phyloP scores from a whole-genome alignment of 345 rosid species.

The Salix arbutifolia region DNA sequence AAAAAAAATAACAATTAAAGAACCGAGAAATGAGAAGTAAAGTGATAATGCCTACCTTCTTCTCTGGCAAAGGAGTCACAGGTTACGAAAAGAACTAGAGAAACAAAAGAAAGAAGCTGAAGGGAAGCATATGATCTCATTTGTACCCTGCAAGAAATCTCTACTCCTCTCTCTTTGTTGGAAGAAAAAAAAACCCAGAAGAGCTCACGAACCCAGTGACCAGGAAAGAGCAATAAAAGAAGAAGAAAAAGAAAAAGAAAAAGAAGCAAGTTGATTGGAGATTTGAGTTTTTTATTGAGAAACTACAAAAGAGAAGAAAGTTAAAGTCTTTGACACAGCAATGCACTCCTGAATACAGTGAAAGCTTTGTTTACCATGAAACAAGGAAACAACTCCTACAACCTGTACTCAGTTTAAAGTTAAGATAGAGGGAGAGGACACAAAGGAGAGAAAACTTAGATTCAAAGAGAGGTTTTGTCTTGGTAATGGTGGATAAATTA shows the following conservation, averaged over 20 bases:
- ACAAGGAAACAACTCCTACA: constrained; percentile 8
- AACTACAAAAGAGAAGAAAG: constrained; percentile 11
- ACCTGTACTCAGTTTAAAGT: constrained; percentile 3
- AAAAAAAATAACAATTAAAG: neutral
- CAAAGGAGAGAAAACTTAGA: constrained; percentile 41
- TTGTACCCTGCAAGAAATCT: constrained; percentile 23
- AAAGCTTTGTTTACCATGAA: constrained; percentile 3
- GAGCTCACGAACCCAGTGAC: constrained; percentile 30
- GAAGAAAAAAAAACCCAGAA: constrained; percentile 18
- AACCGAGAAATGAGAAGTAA: constrained; percentile 52
- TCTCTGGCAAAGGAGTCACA: constrained; percentile 49
- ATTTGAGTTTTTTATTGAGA: constrained; percentile 6
- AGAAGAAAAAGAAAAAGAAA: constrained; percentile 8
- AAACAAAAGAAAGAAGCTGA: constrained; percentile 40
- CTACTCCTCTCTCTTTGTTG: constrained; percentile 13
- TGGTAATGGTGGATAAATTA: neutral
- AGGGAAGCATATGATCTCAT: constrained; percentile 39
- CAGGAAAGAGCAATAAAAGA: neutral
- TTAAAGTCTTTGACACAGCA: constrained; percentile 11
- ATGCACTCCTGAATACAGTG: constrained; percentile 6
- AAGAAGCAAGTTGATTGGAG: constrained; percentile 17
- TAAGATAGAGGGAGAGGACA: neutral
- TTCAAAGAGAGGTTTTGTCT: constrained; percentile 55
- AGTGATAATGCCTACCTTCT: constrained; percentile 55
- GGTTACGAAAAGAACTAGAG: constrained; percentile 38